These are phyloP conservation scores for Fraxinus paxiana DNA, from an alignment of 305 asterid genomes.

Conservation along the genomic window DNA sequence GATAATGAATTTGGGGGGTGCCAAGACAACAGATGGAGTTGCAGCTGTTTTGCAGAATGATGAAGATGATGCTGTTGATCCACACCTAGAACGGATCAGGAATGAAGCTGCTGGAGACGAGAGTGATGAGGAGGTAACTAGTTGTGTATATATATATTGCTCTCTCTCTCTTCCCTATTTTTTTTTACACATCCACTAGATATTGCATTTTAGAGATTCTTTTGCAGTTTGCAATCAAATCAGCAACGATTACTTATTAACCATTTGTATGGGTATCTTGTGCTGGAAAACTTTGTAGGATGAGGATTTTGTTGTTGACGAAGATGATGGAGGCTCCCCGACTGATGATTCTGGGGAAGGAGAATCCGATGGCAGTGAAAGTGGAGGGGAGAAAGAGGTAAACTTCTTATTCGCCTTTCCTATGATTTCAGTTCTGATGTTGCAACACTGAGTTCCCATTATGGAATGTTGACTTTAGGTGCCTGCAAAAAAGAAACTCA, in stretches of 20 bases:
- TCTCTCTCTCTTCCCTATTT: neutral
- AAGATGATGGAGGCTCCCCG: slow-evolving; percentile 88
- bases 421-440: neutral
- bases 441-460: slow-evolving; percentile 17
- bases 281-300: slow-evolving; percentile 42
- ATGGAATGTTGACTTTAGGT: slow-evolving; percentile 39
- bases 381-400: slow-evolving; percentile 66
- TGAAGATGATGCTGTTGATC: slow-evolving; percentile 81
- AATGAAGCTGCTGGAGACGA: slow-evolving; percentile 74
- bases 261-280: neutral
- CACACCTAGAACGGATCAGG: slow-evolving; percentile 82
- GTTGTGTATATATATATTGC: neutral
- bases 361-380: slow-evolving; percentile 72
- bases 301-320: slow-evolving; percentile 69
- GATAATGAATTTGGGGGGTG: slow-evolving; percentile 64
- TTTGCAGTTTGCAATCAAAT: neutral
- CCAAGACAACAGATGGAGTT: slow-evolving; percentile 49
- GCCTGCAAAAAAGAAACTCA: slow-evolving; percentile 54
- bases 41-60: slow-evolving; percentile 55
- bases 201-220: neutral
- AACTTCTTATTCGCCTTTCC: neutral
- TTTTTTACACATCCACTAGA: neutral
- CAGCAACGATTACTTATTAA: neutral
- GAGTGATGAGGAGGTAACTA: slow-evolving; percentile 79
- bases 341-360: slow-evolving; percentile 94